Evolutionary conservation across 2,329 filamentous ascomycete species (phyloP).

Genomic region (Aureobasidium subglaciale): DNA sequence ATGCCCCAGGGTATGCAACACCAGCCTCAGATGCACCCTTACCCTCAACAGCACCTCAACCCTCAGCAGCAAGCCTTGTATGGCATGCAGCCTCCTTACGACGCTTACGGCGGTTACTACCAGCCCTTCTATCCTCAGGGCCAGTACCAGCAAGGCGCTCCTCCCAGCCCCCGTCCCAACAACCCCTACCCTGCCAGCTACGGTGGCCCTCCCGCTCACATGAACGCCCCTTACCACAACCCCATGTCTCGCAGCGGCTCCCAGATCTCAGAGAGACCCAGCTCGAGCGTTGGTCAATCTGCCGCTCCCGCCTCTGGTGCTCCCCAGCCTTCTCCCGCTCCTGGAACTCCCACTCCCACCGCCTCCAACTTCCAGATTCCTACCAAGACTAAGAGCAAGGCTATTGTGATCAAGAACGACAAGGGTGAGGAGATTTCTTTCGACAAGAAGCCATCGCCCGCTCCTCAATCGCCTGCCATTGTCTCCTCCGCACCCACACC

Average conservation of each 20-base stretch:
- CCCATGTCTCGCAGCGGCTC: conserved; percentile 79
- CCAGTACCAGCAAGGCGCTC: conserved; percentile 42
- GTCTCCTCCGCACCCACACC: conserved; percentile 66
- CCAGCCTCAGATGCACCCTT: conserved; percentile 55
- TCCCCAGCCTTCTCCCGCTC: conserved; percentile 38
- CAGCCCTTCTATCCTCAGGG: conserved; percentile 41
- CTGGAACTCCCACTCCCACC: conserved; percentile 53
- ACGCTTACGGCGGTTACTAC: conserved; percentile 40
- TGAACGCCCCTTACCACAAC: conserved; percentile 52
- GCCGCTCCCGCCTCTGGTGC: conserved; percentile 32
- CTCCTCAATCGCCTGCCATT: conserved; percentile 51
- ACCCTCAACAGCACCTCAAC: conserved; percentile 51
- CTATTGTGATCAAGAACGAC: conserved; percentile 77
- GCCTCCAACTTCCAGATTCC: conserved; percentile 58
- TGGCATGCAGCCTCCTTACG: conserved; percentile 46
- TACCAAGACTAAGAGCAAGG: conserved; percentile 57
- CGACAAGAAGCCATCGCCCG: conserved; percentile 39
- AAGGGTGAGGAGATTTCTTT: conserved; percentile 69
- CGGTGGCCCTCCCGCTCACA: conserved; percentile 41
- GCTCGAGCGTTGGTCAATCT: conserved; percentile 49
- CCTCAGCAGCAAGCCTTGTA: conserved; percentile 55
- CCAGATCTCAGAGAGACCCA: conserved; percentile 60
- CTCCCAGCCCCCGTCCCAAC: conserved; percentile 37
- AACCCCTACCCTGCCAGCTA: conserved; percentile 41
- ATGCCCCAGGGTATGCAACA: conserved; percentile 47